Evolutionary conservation across 768 basidiomycete species (phyloP).

Genomic region (Lactarius trivialis): DNA sequence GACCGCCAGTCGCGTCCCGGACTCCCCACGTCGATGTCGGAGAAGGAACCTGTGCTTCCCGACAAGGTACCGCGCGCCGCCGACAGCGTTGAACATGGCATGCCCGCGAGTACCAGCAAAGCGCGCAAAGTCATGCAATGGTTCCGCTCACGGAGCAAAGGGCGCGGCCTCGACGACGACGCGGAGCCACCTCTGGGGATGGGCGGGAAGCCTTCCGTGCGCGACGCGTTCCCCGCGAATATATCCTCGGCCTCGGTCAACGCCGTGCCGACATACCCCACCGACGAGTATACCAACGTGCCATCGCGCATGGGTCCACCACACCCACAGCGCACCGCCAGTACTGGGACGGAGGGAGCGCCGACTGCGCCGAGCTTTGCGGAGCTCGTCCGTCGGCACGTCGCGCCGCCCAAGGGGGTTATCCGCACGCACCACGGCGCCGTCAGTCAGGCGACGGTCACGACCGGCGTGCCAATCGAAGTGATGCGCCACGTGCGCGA

Average conservation of each 20-base stretch:
- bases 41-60: slow-evolving; percentile 26
- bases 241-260: slow-evolving; percentile 17
- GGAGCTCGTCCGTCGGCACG: slow-evolving; percentile 30
- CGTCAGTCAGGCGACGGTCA: slow-evolving; percentile 85
- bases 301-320: slow-evolving; percentile 14
- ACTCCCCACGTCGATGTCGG: slow-evolving; percentile 6
- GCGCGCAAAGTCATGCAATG: slow-evolving; percentile 97
- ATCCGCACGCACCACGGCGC: slow-evolving; percentile 87
- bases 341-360: slow-evolving; percentile 8
- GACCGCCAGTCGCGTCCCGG: slow-evolving; percentile 8
- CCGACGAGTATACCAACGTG: slow-evolving; percentile 1
- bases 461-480: slow-evolving; percentile 74
- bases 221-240: slow-evolving; percentile 17
- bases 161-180: slow-evolving; percentile 28
- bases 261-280: not conserved
- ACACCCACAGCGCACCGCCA: slow-evolving; percentile 16
- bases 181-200: slow-evolving; percentile 11
- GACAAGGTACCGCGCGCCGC: slow-evolving; percentile 30
- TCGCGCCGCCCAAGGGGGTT: slow-evolving; percentile 37
- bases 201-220: slow-evolving; percentile 14
- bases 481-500: slow-evolving; percentile 81
- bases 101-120: slow-evolving; percentile 75
- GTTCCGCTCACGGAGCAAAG: slow-evolving; percentile 77
- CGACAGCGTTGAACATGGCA: slow-evolving; percentile 29
- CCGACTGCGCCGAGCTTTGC: slow-evolving; percentile 22